phyloP scores from a whole-genome alignment of 2,329 filamentous ascomycete species.

The Periconia macrospinosa region DNA sequence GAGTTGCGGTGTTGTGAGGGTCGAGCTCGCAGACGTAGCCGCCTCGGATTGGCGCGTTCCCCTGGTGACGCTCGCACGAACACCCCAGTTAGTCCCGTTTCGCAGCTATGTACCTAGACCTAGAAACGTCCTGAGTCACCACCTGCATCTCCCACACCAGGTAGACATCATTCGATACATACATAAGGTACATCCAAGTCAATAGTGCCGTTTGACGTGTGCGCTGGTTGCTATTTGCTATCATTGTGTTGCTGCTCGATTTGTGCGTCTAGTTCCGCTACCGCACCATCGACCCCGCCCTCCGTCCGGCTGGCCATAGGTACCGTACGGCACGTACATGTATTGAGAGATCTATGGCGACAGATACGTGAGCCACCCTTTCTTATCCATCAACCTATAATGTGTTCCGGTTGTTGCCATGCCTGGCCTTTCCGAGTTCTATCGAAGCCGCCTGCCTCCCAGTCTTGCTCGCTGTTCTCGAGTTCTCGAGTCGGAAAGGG shows the following conservation, averaged over 20 bases:
- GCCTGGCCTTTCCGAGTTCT: neutral
- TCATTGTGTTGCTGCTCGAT: neutral
- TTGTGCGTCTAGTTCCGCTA: neutral
- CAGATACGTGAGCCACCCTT: too few species aligned
- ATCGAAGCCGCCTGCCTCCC: neutral
- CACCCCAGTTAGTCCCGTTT: neutral
- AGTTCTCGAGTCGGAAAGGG: neutral
- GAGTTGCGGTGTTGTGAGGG: slow-evolving; percentile 34
- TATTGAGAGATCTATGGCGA: too few species aligned
- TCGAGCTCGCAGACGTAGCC: slow-evolving; percentile 25
- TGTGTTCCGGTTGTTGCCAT: neutral
- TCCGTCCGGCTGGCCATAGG: too few species aligned
- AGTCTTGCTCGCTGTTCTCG: neutral
- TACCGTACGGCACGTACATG: too few species aligned
- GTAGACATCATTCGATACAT: neutral
- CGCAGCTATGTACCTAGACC: too few species aligned
- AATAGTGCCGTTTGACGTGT: neutral
- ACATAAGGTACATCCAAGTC: neutral
- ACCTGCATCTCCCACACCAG: neutral
- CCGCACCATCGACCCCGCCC: too few species aligned
- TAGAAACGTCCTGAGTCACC: too few species aligned
- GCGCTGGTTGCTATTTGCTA: neutral
- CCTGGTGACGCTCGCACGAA: slow-evolving; percentile 16
- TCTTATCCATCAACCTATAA: too few species aligned
- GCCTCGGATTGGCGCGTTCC: slow-evolving; percentile 27